Base-by-base conservation (phyloP, 805 yeast genomes). In the Pichia exigua region DNA sequence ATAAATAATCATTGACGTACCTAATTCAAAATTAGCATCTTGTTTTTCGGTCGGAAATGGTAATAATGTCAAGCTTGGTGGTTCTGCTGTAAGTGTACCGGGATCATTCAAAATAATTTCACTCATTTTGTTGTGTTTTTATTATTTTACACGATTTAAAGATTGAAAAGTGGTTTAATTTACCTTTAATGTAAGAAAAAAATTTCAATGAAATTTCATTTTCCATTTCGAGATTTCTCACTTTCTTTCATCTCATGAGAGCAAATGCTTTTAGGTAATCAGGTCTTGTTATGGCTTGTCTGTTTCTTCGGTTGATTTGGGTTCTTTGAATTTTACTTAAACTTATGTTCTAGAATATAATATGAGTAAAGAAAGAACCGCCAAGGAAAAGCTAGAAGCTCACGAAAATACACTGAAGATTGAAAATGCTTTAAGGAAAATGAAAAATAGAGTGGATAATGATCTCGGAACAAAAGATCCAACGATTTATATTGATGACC, bases 1-100 rank as follows among this genome's bases (percentile, higher is more conserved):
- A 66, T 91, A 81, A n/a, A 94, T 69, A 38, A 87, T 82, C 95
- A 91, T 86, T 30, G 96, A 84, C 1, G 88, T 91, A 12, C 97
- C 99, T 15, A 94, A 76, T 68, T 92, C 98, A 63, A 94, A 90
- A 57, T 86, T 82, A 18, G 87, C 89, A 67, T 87, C 95, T 58
- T 82, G 87, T 59, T 77, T 79, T 50, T 78, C 84, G 57, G 85
- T 81, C 11, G 62, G 56, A 21, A 69, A 54, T 9, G 47, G 57
- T 20, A 46, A 45, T 12, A 69, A 54, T 1, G 63, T 53, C 18
- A 46, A 51, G 30, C 53, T 59, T 2, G 59, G 60, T 17, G 58
- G 57, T 7, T 60, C 61, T 0, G 69, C 67, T 11, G 58, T 45
- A 2, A 68, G 38, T 48, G 68, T 67, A n/a, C 70, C 71, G 15